Percentiles rank a stretch among this genome's conserved stretches.
Conservation (phyloP, 495 filamentous ascomycete genomes). For the Trichocladium antarcticum region DNA sequence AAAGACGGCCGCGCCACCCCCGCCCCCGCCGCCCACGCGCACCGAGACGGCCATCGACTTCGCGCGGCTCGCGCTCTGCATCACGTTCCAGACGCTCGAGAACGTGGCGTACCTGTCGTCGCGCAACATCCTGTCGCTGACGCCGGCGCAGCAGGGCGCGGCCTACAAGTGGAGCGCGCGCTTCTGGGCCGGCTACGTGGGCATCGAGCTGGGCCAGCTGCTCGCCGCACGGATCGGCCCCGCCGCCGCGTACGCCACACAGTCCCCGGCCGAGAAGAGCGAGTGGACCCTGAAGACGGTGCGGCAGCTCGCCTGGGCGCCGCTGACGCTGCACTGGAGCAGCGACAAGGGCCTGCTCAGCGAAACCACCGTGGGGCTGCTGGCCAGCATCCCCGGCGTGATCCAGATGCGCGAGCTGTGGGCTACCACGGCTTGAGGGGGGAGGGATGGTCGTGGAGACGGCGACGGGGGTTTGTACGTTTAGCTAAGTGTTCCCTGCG, state of each 20-base stretch:
- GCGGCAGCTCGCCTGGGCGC: conserved; percentile 45
- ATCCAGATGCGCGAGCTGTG: conserved; percentile 58
- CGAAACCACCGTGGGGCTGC: conserved; percentile 49
- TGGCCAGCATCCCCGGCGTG: conserved; percentile 54
- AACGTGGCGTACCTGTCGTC: conserved; percentile 68
- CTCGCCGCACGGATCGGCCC: conserved; percentile 34
- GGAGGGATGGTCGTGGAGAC: neutral
- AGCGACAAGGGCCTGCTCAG: conserved; percentile 53
- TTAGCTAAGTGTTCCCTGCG: neutral
- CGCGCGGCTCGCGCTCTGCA: conserved; percentile 55
- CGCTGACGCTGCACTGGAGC: conserved; percentile 69
- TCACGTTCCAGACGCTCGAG: conserved; percentile 68
- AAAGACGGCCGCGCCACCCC: neutral
- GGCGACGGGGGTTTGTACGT: neutral
- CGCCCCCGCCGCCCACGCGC: conserved; percentile 22
- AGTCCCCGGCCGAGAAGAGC: conserved; percentile 34
- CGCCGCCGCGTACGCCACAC: conserved; percentile 28
- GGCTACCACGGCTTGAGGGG: conserved; percentile 33
- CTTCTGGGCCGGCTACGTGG: conserved; percentile 70
- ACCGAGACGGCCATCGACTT: conserved; percentile 44
- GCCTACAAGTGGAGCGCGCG: conserved; percentile 65
- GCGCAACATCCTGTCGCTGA: conserved; percentile 55
- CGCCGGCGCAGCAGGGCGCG: conserved; percentile 39
- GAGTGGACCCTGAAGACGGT: conserved; percentile 38
- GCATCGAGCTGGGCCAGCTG: conserved; percentile 60